Percentiles rank a stretch among this genome's conserved stretches.
Conservation (phyloP, 2,329 filamentous ascomycete species). For the Zymoseptoria brevis region DNA sequence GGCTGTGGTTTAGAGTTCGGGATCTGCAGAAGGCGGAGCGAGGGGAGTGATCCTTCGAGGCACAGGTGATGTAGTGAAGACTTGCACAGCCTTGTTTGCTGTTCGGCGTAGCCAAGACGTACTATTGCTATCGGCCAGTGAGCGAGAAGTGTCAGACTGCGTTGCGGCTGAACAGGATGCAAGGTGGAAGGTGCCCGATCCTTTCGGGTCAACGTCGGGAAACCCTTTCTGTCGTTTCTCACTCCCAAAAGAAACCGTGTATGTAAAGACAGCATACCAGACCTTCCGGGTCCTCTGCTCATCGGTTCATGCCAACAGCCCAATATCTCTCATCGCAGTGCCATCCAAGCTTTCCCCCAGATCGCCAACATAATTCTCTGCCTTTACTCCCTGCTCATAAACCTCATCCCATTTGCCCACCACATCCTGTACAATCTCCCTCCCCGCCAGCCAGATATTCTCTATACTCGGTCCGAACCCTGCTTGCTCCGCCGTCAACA, state of each 20-base stretch:
- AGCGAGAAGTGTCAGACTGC: background rate
- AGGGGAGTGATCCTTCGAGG: background rate
- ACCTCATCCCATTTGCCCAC: conserved; percentile 50
- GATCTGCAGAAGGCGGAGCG: background rate
- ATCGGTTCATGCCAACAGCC: conserved; percentile 15
- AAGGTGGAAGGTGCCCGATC: background rate
- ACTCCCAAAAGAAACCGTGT: no score
- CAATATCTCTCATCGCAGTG: conserved; percentile 55
- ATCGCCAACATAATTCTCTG: conserved; percentile 61
- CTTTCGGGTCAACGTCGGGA: background rate
- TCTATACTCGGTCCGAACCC: conserved; percentile 55
- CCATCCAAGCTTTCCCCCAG: conserved; percentile 60
- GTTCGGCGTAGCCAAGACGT: background rate
- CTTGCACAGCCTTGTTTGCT: background rate
- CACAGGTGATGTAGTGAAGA: no score
- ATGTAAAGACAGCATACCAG: no score
- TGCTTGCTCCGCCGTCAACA: conserved; percentile 53
- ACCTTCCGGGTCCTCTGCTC: background rate
- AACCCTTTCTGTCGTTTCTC: background rate
- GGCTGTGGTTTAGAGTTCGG: background rate
- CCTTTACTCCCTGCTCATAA: conserved; percentile 48
- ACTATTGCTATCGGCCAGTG: background rate
- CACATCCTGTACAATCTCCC: conserved; percentile 57
- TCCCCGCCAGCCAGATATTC: conserved; percentile 59
- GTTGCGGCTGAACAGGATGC: background rate